Conservation (phyloP, 371 early-diverging fungal species). For the Mucor plumbeus region DNA sequence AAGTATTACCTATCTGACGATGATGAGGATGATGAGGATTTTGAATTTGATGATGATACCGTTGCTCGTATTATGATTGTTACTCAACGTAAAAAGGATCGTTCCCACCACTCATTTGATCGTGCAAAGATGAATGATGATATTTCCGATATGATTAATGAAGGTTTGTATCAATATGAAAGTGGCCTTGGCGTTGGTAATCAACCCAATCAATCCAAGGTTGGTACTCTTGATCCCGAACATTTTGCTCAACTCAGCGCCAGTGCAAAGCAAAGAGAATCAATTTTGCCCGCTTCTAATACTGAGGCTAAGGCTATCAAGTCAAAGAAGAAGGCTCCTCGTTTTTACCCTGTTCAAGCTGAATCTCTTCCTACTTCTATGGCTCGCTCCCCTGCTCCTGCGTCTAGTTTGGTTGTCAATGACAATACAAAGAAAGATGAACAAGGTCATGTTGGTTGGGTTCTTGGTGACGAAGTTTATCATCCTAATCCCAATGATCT, state of each 20-base stretch:
- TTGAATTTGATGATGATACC: slow-evolving; percentile 86
- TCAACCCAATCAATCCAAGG: slow-evolving; percentile 56
- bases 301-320: slow-evolving; percentile 19
- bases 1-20: slow-evolving; percentile 73
- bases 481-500: slow-evolving; percentile 49
- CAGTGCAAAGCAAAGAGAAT: slow-evolving; percentile 2
- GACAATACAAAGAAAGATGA: slow-evolving; percentile 58
- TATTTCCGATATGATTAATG: slow-evolving; percentile 91
- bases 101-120: slow-evolving; percentile 75
- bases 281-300: slow-evolving; percentile 25
- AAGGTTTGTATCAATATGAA: slow-evolving; percentile 92
- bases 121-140: slow-evolving; percentile 87
- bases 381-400: slow-evolving; percentile 16
- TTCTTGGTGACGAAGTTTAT: slow-evolving; percentile 63
- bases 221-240: slow-evolving; percentile 53
- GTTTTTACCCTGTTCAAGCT: slow-evolving; percentile 68
- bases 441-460: slow-evolving; percentile 91
- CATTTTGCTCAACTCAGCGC: slow-evolving; percentile 27
- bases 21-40: slow-evolving; percentile 65
- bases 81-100: slow-evolving; percentile 82
- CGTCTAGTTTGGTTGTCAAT: not conserved
- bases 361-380: slow-evolving; percentile 52
- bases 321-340: slow-evolving; percentile 55
- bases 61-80: slow-evolving; percentile 90
- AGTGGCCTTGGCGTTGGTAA: slow-evolving; percentile 57